These are phyloP conservation scores for Hyaloperonospora arabidopsidis DNA, from an alignment of 352 stramenopile genomes.

Conservation along the genomic window DNA sequence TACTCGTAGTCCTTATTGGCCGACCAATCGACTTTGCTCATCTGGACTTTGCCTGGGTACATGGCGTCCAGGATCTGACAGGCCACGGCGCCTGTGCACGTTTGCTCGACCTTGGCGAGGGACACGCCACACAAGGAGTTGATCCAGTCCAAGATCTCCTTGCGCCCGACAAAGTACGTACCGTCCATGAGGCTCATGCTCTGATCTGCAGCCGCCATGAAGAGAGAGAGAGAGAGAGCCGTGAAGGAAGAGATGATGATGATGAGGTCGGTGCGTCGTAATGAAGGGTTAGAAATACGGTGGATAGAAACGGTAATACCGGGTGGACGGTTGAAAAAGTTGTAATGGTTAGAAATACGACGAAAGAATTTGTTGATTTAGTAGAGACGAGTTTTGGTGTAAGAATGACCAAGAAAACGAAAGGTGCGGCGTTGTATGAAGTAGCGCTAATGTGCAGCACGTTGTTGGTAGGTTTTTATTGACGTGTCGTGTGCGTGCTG, in stretches of 20 bases:
- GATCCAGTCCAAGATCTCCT: constrained; percentile 98
- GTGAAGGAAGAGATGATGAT: no score
- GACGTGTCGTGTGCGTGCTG: neutral
- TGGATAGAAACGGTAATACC: no score
- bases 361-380: no score
- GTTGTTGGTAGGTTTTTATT: no score
- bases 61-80: constrained; percentile 96
- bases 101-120: constrained; percentile 97
- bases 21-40: constrained; percentile 96
- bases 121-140: constrained; percentile 93
- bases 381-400: no score
- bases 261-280: no score
- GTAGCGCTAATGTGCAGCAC: no score
- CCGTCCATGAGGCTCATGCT: constrained; percentile 94
- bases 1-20: constrained; percentile 97
- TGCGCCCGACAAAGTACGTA: constrained; percentile 94
- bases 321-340: no score
- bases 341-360: no score
- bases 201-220: constrained; percentile 73
- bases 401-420: no score
- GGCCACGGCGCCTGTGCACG: constrained; percentile 91
- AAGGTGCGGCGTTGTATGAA: no score
- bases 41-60: constrained; percentile 91
- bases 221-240: neutral
- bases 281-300: no score